These are phyloP conservation scores for Sedum album DNA, from an alignment of 164 flowering plant genomes.

Conservation along the genomic window DNA sequence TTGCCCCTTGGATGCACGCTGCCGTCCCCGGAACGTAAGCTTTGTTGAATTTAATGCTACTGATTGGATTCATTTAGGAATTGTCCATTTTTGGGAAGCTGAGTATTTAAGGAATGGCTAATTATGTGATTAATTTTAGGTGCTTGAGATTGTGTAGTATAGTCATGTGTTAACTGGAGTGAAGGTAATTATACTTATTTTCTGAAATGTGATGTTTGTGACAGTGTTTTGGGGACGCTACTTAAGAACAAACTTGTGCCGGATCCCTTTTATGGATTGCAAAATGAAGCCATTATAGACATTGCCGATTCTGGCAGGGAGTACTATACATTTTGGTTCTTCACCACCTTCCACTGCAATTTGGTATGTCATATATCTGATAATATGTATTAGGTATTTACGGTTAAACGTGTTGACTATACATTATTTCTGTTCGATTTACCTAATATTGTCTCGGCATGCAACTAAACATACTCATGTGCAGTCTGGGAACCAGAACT, in stretches of 20 bases:
- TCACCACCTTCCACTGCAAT: slow-evolving; percentile 64
- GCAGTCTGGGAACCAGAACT: slow-evolving; percentile 63
- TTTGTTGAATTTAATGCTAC: background rate
- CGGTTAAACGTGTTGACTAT: too few relatives aligned
- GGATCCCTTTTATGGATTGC: slow-evolving; percentile 90
- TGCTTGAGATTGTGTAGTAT: background rate
- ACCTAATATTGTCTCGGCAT: background rate
- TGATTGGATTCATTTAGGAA: background rate
- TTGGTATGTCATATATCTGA: slow-evolving; percentile 35
- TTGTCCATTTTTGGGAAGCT: background rate
- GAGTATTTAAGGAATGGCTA: background rate
- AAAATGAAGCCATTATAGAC: slow-evolving; percentile 76
- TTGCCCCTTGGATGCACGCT: slow-evolving; percentile 79
- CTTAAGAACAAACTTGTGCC: slow-evolving; percentile 78
- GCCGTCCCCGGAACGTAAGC: slow-evolving; percentile 92
- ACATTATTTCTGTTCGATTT: background rate
- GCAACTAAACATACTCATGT: slow-evolving; percentile 13
- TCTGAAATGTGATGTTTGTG: slow-evolving; percentile 3
- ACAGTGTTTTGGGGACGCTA: slow-evolving; percentile 83
- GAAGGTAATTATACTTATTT: too few relatives aligned
- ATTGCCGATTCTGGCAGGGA: slow-evolving; percentile 96
- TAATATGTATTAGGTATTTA: too few relatives aligned
- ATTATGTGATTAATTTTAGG: background rate
- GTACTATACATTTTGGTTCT: slow-evolving; percentile 93
- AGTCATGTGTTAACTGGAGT: too few relatives aligned